These are phyloP conservation scores for Babesia sp. DNA, from an alignment of 169 alveolate species.

Conservation along the genomic window DNA sequence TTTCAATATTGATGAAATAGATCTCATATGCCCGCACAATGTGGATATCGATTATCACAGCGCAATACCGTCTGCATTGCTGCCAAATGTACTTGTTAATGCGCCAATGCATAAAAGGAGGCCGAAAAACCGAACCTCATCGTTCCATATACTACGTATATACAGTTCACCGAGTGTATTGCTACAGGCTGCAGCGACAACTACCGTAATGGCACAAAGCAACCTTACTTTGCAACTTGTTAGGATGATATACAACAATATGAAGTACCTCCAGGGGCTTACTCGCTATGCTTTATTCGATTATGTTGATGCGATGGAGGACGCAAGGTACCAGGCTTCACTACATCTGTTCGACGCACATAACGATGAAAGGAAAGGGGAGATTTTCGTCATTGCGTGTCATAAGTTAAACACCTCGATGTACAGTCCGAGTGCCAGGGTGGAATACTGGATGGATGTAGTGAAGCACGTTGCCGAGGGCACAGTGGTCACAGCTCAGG, in stretches of 20 bases:
- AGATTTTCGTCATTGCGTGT: background rate
- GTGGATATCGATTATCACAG: background rate
- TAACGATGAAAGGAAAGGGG: constrained; percentile 11
- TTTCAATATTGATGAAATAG: constrained; percentile 1
- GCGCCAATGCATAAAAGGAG: constrained; percentile 5
- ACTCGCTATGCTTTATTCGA: background rate
- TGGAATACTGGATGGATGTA: constrained; percentile 22
- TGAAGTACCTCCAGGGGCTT: constrained; percentile 3
- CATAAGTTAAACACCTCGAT: background rate
- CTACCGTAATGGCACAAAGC: constrained; percentile 4
- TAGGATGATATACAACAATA: constrained; percentile 3
- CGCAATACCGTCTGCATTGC: constrained; percentile 2
- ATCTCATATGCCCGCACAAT: constrained; percentile 11
- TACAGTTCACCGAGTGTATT: constrained; percentile 9
- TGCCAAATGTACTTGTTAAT: constrained; percentile 9
- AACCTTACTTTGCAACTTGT: constrained; percentile 6
- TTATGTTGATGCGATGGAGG: constrained; percentile 22
- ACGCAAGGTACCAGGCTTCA: constrained; percentile 26
- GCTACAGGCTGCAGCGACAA: background rate
- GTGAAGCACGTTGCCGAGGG: background rate
- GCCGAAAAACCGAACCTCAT: constrained; percentile 1
- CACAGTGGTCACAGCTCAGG: background rate
- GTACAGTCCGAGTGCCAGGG: background rate
- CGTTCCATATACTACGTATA: constrained; percentile 13
- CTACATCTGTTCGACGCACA: constrained; percentile 16